These are phyloP conservation scores for Streptanthus diversifolius DNA, from an alignment of 345 rosid genomes.

Conservation along the genomic window DNA sequence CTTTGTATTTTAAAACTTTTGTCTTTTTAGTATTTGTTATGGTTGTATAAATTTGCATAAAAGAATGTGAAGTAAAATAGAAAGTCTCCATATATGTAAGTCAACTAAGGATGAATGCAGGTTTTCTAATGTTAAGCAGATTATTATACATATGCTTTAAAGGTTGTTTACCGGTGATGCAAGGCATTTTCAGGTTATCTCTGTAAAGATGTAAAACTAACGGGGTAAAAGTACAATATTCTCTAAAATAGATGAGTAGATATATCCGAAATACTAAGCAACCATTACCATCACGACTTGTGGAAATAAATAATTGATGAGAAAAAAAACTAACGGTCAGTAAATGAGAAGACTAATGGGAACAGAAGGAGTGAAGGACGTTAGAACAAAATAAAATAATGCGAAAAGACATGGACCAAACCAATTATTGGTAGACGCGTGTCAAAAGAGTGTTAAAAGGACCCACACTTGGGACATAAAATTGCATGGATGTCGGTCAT, in stretches of 20 bases:
- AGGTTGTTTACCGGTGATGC: not conserved
- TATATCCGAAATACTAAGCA: not conserved
- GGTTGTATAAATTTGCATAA: not conserved
- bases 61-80: not conserved
- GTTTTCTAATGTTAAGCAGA: not conserved
- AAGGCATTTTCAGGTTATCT: not conserved
- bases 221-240: not conserved
- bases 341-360: not conserved
- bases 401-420: not conserved
- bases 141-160: not conserved
- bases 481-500: slow-evolving; percentile 22
- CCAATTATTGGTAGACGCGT: not conserved
- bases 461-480: not conserved
- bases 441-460: not conserved
- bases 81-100: not conserved
- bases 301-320: not conserved
- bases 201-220: not conserved
- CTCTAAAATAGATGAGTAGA: not conserved
- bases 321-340: not conserved
- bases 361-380: not conserved
- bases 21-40: not conserved
- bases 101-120: not conserved
- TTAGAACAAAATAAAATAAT: not conserved
- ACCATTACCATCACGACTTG: not conserved
- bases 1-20: not conserved